Base-by-base conservation (phyloP, 1,284 basidiomycete genomes). In the Moniliella sp. region DNA sequence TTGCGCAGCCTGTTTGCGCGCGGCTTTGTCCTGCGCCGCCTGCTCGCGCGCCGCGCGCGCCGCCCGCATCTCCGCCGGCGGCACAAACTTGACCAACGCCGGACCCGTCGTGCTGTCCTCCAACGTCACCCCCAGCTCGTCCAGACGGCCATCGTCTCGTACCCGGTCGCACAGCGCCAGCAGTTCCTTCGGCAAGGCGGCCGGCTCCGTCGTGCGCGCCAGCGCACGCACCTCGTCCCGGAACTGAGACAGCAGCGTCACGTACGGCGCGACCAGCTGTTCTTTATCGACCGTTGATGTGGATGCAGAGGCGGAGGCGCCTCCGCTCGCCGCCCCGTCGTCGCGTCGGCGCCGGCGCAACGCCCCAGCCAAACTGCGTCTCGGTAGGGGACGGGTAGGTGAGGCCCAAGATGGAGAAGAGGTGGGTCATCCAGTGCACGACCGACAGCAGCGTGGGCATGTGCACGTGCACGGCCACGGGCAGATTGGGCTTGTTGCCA, bases 371-470 rank as follows among this genome's bases (percentile, higher is more conserved):
- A 13, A 58, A 37, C 32, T 50, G 41, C 3, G 39, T 30, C 17
- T 31, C 29, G 12, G 18, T 15, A 2, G 25, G 18, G n/a, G 18
- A 33, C 1, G 81, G 82, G 59, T 88, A 81, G 11, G 81, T 82
- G 4, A 99, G 69, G 4, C 91, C 91, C 57, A 94, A 88, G 73
- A 97, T 80, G 34, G 76, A 71, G 41, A 99, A 67, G 81, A 88
- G 88, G 42, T 74, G 63, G 1, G 79, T 78, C 1, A 81, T 68
- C 81, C 86, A 97, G 31, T 71, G 68, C 1, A 80, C 78, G 9
- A 78, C 70, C 34, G 72, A 69, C 49, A 74, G 70, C 2, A 94
- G 66, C 3, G 80, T 67, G 15, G 64, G 67, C 17, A 81, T 65
- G 54, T 93, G 84, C 35, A 42, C 18, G 73, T 55, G 19, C 62